phyloP scores from a whole-genome alignment of 768 basidiomycete genomes.

The Termitomyces sp. region DNA sequence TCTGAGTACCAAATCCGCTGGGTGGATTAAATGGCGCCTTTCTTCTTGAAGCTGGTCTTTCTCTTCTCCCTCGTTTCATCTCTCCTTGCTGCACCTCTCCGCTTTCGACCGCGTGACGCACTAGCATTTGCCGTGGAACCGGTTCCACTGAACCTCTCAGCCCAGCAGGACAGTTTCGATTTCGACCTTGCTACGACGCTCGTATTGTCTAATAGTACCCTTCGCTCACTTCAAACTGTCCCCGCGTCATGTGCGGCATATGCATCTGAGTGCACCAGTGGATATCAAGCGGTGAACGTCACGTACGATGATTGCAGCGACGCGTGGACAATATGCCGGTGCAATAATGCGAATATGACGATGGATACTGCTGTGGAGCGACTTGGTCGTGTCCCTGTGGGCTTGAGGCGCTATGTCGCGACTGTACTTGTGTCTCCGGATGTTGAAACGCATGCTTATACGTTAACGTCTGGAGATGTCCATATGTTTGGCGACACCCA shows the following conservation, averaged over 20 bases:
- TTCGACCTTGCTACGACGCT: constrained; percentile 16
- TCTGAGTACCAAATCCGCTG: constrained; percentile 9
- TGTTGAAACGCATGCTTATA: constrained; percentile 20
- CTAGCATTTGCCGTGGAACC: constrained; percentile 1
- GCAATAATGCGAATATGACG: constrained; percentile 20
- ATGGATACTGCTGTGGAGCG: constrained; percentile 20
- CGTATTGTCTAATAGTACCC: constrained; percentile 7
- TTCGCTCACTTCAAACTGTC: constrained; percentile 5
- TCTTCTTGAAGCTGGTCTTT: constrained; percentile 15
- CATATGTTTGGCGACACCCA: constrained; percentile 22
- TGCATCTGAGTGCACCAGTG: constrained; percentile 14
- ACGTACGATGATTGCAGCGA: constrained; percentile 23
- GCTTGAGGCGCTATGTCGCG: constrained; percentile 22
- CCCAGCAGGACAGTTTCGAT: constrained; percentile 14
- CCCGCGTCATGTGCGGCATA: constrained; percentile 12
- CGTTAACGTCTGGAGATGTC: constrained; percentile 24
- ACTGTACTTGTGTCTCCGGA: constrained; percentile 17
- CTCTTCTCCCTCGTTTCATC: constrained; percentile 2
- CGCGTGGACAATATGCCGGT: constrained; percentile 22
- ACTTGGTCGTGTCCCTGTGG: constrained; percentile 24
- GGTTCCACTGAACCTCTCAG: constrained; percentile 6
- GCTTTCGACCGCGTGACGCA: constrained; percentile 2
- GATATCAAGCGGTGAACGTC: constrained; percentile 18
- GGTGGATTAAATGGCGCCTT: constrained; percentile 13
- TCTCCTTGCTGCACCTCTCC: constrained; percentile 12